Base-by-base conservation (phyloP, 2,329 filamentous ascomycete species). In the Hansfordia pulvinata region DNA sequence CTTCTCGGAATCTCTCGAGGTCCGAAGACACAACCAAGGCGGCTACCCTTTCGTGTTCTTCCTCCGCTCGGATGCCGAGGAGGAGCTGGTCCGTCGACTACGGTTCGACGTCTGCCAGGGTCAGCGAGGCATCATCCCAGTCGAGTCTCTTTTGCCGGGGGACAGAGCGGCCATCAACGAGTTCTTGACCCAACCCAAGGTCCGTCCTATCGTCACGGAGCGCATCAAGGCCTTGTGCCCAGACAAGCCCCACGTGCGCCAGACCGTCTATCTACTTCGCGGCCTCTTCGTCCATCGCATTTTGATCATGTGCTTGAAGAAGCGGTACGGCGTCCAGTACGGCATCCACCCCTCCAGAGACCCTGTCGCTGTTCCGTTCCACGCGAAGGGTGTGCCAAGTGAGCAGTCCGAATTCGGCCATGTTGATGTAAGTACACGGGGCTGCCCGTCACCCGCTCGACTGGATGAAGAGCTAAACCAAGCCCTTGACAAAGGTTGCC, bases 321-420 rank as follows among this genome's bases (percentile, higher is more conserved):
- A 78, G 40, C 52, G 70, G 4, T 81, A 67, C 66, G 73, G 76
- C 16, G 76, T 84, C 0, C 58, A 69, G 22, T 85, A 76, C 24
- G 70, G 71, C 0, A 47, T 76, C 0, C 60, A 73, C 34, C 59
- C 64, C 0, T 23, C 33, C 0, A 57, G 77, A 10, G 54, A 62
- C 20, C 69, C 70, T 0, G 62, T 79, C 5, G 75, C 76, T 0
- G 77, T 83, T 0, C 77, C 77, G 0, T 83, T 64, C 25, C 58
- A 67, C 8, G 71, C 72, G 0, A 81, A 83, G 30, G 77, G 76
- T 3, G 54, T 62, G 0, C 76, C 77, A 0, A 64, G 62, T 0
- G 62, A 68, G 0, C 60, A 69, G 5, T 67, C 74, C 0, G 76
- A 83, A 36, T 83, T 66, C 40, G 69, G 72, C 0, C 76, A 84